Base-by-base conservation (phyloP, 2,329 filamentous ascomycete species). In the Pseudogymnoascus sp. region DNA sequence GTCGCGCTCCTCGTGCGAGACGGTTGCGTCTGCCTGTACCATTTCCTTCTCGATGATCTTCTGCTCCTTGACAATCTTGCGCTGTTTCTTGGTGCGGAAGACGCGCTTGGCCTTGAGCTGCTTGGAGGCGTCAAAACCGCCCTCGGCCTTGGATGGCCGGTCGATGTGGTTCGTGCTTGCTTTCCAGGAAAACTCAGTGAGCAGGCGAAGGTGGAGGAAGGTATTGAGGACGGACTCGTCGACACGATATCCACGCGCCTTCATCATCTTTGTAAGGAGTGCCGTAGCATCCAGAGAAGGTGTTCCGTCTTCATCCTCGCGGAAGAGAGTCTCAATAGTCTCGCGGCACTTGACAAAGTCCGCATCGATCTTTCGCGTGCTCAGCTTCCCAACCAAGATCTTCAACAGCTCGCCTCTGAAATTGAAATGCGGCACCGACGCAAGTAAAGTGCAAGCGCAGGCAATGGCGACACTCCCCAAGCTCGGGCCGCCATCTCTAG, bases 251-350 rank as follows among this genome's bases (percentile, higher is more conserved):
- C 93, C 86, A 68, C 87, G 88, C 1, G 87, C 87, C 76, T 90
- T 96, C 87, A 99, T 93, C 92, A 97, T 96, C 78, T 94, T 96
- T 23, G 91, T 86, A 43, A 99, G 78, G 62, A 96, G 80, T 0
- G 86, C 85, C 10, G 96, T 90, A 0, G 91, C 90, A 73, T 99
- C 94, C 68, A 96, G 81, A 0, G 92, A 91, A 0, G 92, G 87
- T 16, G 89, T 86, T 14, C 94, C 94, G 71, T 97, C 93, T 59
- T 97, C 91, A 66, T 99, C 94, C 11, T 92, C 86, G 19, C 80
- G 80, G 71, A 97, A 97, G 1, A 97, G 78, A 2, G 84, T 88
- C 75, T 96, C 89, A 41, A 99, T 74, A 0, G 92, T 87, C 65
- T 89, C 81, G 10, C 88, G 81, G 68, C 91, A 95, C 73, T 90